Conservation (phyloP, 345 rosid species). For the Populus pruinosa region DNA sequence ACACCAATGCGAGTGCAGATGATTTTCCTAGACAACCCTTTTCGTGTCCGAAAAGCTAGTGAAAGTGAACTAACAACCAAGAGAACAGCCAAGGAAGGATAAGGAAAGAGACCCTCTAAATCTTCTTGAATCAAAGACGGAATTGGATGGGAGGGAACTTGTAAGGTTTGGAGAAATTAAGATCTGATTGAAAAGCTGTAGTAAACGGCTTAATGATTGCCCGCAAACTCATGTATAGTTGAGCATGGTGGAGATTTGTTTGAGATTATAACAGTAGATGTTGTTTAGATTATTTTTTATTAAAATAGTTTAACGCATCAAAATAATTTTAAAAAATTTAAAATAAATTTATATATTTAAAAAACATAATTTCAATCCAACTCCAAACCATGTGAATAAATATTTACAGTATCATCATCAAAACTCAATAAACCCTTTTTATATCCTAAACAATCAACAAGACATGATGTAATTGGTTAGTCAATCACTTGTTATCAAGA, state of each 20-base stretch:
- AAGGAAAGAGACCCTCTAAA: background rate
- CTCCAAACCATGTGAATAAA: too few relatives aligned
- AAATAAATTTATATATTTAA: too few relatives aligned
- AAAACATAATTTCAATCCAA: too few relatives aligned
- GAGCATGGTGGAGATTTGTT: background rate
- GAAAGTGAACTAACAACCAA: background rate
- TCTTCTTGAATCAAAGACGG: background rate
- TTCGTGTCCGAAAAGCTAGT: background rate
- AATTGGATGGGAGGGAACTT: background rate
- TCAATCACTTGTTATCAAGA: background rate
- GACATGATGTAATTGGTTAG: background rate
- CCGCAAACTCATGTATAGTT: background rate
- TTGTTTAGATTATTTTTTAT: too few relatives aligned
- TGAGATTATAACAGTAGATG: fast-evolving
- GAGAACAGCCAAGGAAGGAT: background rate
- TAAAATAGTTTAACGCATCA: too few relatives aligned
- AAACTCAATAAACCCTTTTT: background rate
- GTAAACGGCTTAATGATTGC: background rate
- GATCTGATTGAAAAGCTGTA: background rate
- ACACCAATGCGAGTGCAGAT: background rate
- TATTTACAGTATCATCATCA: background rate
- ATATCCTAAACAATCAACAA: background rate
- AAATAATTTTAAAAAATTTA: too few relatives aligned
- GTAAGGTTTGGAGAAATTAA: background rate
- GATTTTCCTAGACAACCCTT: background rate